These are phyloP conservation scores for Mariannaea elegans DNA, from an alignment of 2,329 filamentous ascomycete species.

Conservation along the genomic window DNA sequence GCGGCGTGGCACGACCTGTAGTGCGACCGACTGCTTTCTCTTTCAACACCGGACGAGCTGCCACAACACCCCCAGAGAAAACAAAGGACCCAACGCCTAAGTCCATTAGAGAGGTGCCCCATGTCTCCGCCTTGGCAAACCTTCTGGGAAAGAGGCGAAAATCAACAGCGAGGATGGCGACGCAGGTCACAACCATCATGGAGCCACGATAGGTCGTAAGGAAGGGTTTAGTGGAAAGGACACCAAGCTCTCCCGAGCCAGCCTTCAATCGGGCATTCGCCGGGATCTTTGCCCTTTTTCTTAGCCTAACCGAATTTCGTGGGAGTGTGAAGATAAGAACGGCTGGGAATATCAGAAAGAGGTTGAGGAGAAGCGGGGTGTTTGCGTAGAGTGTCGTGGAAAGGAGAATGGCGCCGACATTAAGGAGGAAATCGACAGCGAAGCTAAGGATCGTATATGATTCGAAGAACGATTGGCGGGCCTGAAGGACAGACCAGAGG, in stretches of 20 bases:
- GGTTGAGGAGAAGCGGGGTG: slow-evolving; percentile 75
- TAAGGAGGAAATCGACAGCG: slow-evolving; percentile 85
- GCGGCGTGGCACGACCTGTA: slow-evolving; percentile 57
- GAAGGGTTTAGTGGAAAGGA: slow-evolving; percentile 86
- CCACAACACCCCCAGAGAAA: slow-evolving; percentile 92
- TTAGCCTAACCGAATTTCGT: slow-evolving; percentile 44
- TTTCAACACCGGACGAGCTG: slow-evolving; percentile 81
- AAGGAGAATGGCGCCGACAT: slow-evolving; percentile 82
- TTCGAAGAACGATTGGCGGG: slow-evolving; percentile 83
- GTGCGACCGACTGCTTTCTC: slow-evolving; percentile 63
- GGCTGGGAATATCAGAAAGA: slow-evolving; percentile 78
- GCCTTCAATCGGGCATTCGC: slow-evolving; percentile 51
- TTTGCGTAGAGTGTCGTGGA: slow-evolving; percentile 86
- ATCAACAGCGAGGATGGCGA: slow-evolving; percentile 96
- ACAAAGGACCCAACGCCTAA: slow-evolving; percentile 97
- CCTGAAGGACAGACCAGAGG: slow-evolving; percentile 89
- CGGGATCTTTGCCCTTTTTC: slow-evolving; percentile 59
- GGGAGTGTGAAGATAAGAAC: slow-evolving; percentile 67
- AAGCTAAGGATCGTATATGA: slow-evolving; percentile 75
- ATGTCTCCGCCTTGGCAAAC: slow-evolving; percentile 98
- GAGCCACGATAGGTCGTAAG: slow-evolving; percentile 89
- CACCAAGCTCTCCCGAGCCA: slow-evolving; percentile 40
- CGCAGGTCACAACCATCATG: slow-evolving; percentile 90
- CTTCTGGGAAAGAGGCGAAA: slow-evolving; percentile 92
- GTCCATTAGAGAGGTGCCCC: slow-evolving; percentile 99